Percentiles rank a stretch among this genome's conserved stretches.
phyloP scores from a whole-genome alignment of 2,329 filamentous ascomycete genomes.

The Aspergillus pseudotamarii region DNA sequence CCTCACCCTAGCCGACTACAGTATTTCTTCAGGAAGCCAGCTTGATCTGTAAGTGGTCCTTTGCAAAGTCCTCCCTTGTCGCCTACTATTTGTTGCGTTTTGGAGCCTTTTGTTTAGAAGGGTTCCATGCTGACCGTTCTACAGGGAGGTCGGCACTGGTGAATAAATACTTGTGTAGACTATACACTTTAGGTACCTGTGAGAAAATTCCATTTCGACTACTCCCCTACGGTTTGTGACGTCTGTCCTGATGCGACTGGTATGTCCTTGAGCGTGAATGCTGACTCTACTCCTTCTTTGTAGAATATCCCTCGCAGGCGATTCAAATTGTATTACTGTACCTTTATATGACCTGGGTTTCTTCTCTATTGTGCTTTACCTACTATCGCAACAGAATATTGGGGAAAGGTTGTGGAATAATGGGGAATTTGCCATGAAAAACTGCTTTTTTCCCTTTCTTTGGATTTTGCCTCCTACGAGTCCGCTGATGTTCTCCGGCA shows the following conservation, averaged over 20 bases:
- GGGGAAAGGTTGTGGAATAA: slow-evolving; percentile 9
- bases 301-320: slow-evolving; percentile 35
- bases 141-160: slow-evolving; percentile 51
- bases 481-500: not conserved
- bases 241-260: not conserved
- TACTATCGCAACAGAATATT: slow-evolving; percentile 5
- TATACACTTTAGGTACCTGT: not conserved
- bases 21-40: slow-evolving; percentile 84
- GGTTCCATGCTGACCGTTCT: slow-evolving; percentile 27
- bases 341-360: not conserved
- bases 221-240: not conserved
- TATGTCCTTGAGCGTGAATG: not conserved
- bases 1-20: slow-evolving; percentile 86
- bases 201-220: slow-evolving; percentile 3
- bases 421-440: not conserved
- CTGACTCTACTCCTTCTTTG: not conserved
- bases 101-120: not conserved
- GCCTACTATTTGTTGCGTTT: not conserved
- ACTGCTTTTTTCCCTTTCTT: not conserved
- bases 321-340: slow-evolving; percentile 30
- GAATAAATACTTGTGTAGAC: slow-evolving; percentile 34
- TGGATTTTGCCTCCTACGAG: not conserved
- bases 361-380: slow-evolving; percentile 4
- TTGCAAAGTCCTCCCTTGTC: not conserved
- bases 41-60: slow-evolving; percentile 47